These are phyloP conservation scores for Kwoniella sp. DNA, from an alignment of 768 basidiomycete species.

Conservation along the genomic window DNA sequence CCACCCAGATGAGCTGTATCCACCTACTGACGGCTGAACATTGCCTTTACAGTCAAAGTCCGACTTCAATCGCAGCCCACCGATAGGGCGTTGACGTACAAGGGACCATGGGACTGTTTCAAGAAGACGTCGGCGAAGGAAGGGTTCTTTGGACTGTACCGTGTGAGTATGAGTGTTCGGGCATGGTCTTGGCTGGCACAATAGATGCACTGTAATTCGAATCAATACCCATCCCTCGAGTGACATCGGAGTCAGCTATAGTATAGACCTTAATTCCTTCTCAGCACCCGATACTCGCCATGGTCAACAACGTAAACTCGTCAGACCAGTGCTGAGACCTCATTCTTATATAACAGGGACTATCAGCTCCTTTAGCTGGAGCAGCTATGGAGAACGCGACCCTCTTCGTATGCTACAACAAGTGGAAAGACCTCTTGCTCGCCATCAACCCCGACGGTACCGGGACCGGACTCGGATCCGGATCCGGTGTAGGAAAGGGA, in stretches of 20 bases:
- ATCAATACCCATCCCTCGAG: too few relatives aligned
- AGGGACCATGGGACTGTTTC: conserved; percentile 85
- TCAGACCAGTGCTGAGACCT: too few relatives aligned
- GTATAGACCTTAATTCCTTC: conserved; percentile 23
- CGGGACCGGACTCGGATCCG: not conserved
- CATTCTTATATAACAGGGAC: too few relatives aligned
- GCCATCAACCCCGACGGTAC: conserved; percentile 22
- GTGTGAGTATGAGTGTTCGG: conserved; percentile 61
- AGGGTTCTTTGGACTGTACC: conserved; percentile 80
- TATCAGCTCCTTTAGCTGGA: conserved; percentile 86
- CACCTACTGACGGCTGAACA: not conserved
- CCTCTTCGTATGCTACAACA: conserved; percentile 82
- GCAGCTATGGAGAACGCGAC: conserved; percentile 91
- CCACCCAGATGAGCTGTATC: not conserved
- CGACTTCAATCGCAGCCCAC: conserved; percentile 88
- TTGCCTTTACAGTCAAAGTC: conserved; percentile 68
- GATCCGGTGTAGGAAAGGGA: conserved; percentile 33
- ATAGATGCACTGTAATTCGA: too few relatives aligned
- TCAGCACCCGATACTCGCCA: not conserved
- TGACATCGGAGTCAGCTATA: too few relatives aligned
- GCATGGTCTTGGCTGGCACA: too few relatives aligned
- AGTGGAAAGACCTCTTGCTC: conserved; percentile 60
- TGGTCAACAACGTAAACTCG: too few relatives aligned
- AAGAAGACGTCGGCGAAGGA: conserved; percentile 77
- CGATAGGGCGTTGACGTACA: conserved; percentile 70